Evolutionary conservation across 169 alveolate species (phyloP).

Genomic region (Eimeria sp.): DNA sequence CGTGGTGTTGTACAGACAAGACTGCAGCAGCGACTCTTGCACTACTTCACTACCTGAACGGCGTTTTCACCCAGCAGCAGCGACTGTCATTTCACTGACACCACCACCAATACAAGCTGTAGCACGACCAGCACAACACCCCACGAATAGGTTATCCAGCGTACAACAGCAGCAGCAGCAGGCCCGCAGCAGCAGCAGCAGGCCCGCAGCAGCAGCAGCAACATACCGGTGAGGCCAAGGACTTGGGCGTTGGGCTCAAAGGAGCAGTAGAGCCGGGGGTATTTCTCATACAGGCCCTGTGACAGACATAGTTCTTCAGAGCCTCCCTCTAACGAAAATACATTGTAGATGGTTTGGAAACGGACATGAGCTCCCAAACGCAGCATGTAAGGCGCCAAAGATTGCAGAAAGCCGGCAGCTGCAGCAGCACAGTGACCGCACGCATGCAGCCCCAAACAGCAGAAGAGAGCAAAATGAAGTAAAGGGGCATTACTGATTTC

Average conservation of each 20-base stretch:
- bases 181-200: background rate
- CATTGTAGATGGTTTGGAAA: slow-evolving; percentile 53
- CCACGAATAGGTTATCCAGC: background rate
- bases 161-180: background rate
- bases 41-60: slow-evolving; percentile 54
- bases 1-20: slow-evolving; percentile 38
- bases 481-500: background rate
- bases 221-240: slow-evolving; percentile 66
- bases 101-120: background rate
- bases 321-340: slow-evolving; percentile 46
- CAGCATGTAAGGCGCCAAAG: slow-evolving; percentile 73
- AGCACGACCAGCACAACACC: background rate
- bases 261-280: slow-evolving; percentile 58
- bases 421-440: slow-evolving; percentile 15
- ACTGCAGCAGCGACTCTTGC: slow-evolving; percentile 51
- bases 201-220: background rate
- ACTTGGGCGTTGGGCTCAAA: slow-evolving; percentile 72
- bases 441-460: background rate
- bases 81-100: background rate
- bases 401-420: slow-evolving; percentile 68
- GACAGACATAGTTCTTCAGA: slow-evolving; percentile 57
- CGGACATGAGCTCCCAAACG: slow-evolving; percentile 62
- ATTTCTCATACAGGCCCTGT: slow-evolving; percentile 43
- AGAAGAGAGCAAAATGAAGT: background rate
- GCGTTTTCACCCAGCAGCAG: background rate